Evolutionary conservation across 441 rosid species (phyloP).

Genomic region (Corymbia citriodora): DNA sequence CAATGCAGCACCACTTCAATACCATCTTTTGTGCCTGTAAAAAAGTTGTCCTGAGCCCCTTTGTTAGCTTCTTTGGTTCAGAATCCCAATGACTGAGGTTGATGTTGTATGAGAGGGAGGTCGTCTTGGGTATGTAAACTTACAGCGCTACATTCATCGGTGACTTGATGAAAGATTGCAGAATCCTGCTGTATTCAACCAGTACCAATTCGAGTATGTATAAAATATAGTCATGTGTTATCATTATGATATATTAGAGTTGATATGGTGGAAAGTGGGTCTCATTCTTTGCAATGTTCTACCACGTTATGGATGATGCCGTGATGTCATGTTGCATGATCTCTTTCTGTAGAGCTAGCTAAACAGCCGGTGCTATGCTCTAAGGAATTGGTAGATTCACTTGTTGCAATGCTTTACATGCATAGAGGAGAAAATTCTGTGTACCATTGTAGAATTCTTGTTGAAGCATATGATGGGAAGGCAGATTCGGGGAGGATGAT

Average conservation of each 20-base stretch:
- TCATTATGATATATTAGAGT: not conserved
- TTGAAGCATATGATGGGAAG: not conserved
- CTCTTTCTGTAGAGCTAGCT: not conserved
- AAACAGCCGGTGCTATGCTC: not conserved
- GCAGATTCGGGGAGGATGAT: not conserved
- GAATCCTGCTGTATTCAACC: not conserved
- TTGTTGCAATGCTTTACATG: not conserved
- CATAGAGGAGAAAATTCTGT: not conserved
- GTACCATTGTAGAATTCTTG: not conserved
- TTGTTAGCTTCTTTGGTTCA: fast-evolving
- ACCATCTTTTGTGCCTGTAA: not conserved
- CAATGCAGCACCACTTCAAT: not conserved
- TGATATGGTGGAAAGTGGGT: not conserved
- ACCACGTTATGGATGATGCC: not conserved
- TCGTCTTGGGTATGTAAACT: not conserved
- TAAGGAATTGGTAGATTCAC: not conserved
- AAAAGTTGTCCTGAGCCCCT: not conserved
- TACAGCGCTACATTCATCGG: not conserved
- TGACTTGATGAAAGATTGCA: not conserved
- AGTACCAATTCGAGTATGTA: not conserved
- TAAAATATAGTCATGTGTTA: not conserved
- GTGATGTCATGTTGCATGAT: not conserved
- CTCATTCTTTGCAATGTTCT: not conserved
- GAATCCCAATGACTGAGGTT: not conserved
- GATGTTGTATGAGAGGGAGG: not conserved